phyloP scores from a whole-genome alignment of 2,329 filamentous ascomycete genomes.

The Microcyclospora pomicola region DNA sequence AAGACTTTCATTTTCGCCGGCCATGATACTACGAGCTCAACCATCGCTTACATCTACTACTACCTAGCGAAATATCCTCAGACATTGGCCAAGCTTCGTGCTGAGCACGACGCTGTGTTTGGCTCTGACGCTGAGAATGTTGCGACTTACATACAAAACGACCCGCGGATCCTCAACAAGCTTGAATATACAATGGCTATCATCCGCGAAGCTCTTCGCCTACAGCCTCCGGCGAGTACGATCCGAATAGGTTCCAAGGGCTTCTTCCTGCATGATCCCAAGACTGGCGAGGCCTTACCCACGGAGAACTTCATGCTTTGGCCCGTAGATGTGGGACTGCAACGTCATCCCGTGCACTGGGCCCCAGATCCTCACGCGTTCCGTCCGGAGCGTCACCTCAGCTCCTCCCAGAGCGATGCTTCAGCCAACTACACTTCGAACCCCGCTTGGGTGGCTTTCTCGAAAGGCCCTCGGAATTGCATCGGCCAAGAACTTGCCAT shows the following conservation, averaged over 20 bases:
- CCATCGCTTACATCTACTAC: conserved; percentile 27
- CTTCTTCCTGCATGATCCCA: conserved; percentile 29
- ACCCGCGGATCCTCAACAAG: conserved; percentile 36
- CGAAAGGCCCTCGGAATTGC: conserved; percentile 41
- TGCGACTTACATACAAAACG: conserved; percentile 26
- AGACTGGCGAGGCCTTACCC: conserved; percentile 30
- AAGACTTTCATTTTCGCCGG: conserved; percentile 32
- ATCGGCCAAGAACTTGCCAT: conserved; percentile 44
- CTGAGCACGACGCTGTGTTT: conserved; percentile 41
- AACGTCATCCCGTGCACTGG: conserved; percentile 11
- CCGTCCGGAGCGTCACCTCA: conserved; percentile 36
- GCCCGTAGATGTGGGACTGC: conserved; percentile 30
- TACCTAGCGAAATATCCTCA: conserved; percentile 25
- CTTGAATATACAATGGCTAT: conserved; percentile 40
- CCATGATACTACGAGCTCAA: conserved; percentile 28
- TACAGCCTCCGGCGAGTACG: conserved; percentile 37
- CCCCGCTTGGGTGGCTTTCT: conserved; percentile 42
- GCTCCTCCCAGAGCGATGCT: conserved; percentile 11
- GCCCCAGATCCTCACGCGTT: conserved; percentile 20
- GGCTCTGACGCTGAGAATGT: conserved; percentile 25
- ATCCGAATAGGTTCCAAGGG: conserved; percentile 21
- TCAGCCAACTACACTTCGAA: conserved; percentile 23
- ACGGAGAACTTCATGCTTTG: conserved; percentile 33
- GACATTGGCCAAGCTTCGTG: conserved; percentile 23
- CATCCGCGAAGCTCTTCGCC: conserved; percentile 39